Evolutionary conservation across 495 filamentous ascomycete genomes (phyloP).

Genomic region (Neurospora cerealis): DNA sequence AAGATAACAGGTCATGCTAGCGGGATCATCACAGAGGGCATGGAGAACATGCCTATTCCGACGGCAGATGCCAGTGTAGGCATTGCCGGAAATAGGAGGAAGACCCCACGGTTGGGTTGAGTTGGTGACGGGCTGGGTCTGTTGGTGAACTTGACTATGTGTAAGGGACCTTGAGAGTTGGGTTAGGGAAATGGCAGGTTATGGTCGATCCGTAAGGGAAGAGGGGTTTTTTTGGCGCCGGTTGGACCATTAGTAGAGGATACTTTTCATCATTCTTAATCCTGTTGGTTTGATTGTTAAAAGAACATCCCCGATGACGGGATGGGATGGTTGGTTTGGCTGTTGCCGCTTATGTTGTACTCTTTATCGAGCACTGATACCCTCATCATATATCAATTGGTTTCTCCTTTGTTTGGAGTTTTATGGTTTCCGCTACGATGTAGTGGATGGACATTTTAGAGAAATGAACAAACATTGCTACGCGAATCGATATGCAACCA

Average conservation of each 20-base stretch:
- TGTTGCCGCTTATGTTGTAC: constrained; percentile 5
- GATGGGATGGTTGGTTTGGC: neutral
- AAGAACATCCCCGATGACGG: neutral
- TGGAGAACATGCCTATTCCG: constrained; percentile 47
- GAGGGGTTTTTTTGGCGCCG: neutral
- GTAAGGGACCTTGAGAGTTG: neutral
- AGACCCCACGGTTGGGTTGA: constrained; percentile 39
- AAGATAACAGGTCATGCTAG: constrained; percentile 16
- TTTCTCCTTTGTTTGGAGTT: neutral
- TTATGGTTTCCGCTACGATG: neutral
- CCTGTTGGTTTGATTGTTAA: neutral
- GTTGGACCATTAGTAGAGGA: neutral
- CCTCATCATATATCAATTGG: constrained; percentile 1
- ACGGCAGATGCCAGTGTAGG: constrained; percentile 30
- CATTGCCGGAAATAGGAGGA: constrained; percentile 29
- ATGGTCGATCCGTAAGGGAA: neutral
- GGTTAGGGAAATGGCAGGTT: neutral
- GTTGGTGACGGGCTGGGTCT: neutral
- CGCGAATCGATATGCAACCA: too few species aligned
- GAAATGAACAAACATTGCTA: neutral
- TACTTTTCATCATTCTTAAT: neutral
- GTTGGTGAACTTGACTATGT: neutral
- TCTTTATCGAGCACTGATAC: constrained; percentile 15
- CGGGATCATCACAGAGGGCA: constrained; percentile 38
- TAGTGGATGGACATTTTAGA: neutral